Evolutionary conservation across 1,284 basidiomycete genomes (phyloP), one percentile per base, ranked within the genome.

Genomic region (Cryptococcus sp.): DNA sequence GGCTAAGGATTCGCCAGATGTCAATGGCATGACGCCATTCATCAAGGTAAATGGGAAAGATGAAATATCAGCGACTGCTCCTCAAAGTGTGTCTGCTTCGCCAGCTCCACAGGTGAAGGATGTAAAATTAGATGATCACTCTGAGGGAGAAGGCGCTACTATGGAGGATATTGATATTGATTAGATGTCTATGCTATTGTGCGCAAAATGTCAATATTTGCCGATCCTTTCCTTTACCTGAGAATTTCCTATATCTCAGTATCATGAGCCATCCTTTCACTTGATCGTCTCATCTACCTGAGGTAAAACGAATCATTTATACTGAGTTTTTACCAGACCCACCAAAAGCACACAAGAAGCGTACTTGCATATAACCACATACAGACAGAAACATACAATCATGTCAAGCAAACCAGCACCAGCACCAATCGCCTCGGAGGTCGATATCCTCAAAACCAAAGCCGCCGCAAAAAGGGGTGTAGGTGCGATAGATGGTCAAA

Each of bases 401-500:
- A 39, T 39, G 36, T 39, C 36, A 39, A 39, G 36, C 36, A 5
- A 19, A 11, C 28, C 28, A 7, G 14, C 4, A 39, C 36, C 36
- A 39, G 36, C 36, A 39, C 36, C 36, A 16, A 19, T 62, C 11
- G 43, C 62, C 9, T 67, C 65, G 11, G 61, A 69, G 51, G 67
- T 69, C 7, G 55, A 55, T 18, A 63, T 69, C 50, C 56, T 69
- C 51, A 60, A 62, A 40, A 67, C 62, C 39, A 63, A 63, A 48
- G 63, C 63, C 0, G 65, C 67, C 1, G 66, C 66, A 9, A 62
- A 66, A 55, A 62, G 59, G 45, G 65, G 65, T 37, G 56, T 55
- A 4, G 61, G 85, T 83, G 70, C 87, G 84, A 69, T 80, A 84
- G 3, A 81, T 79, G 59, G 84, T 77, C 73, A 77, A 82, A 59